Percentiles rank a stretch among this genome's conserved stretches.
phyloP scores from a whole-genome alignment of 2,329 filamentous ascomycete species.

The Paecilomyces fulvus region DNA sequence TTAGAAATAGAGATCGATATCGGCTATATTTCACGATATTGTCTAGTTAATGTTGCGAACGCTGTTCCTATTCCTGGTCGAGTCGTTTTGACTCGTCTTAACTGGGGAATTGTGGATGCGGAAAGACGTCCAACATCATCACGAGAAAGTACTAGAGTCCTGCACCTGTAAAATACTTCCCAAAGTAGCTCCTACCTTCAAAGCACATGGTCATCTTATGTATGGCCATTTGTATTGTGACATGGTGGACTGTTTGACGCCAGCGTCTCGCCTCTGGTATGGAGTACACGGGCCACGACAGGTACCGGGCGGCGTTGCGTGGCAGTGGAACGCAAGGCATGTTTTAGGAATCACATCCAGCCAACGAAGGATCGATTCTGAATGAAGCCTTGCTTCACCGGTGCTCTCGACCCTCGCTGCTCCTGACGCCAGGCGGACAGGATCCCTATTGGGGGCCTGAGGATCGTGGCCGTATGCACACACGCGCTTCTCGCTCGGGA shows the following conservation, averaged over 20 bases:
- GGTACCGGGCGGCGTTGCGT: conserved; percentile 3
- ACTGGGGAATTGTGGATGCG: neutral
- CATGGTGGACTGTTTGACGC: neutral
- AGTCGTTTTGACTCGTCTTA: neutral
- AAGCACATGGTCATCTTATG: neutral
- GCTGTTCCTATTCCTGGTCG: neutral
- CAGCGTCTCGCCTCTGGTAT: neutral
- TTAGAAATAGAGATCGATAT: too few relatives aligned
- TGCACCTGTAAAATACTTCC: neutral
- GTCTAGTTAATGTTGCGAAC: neutral
- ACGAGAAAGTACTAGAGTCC: neutral
- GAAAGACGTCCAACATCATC: neutral
- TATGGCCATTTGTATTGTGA: neutral
- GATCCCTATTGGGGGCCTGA: neutral
- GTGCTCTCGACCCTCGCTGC: neutral
- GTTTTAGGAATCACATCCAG: neutral
- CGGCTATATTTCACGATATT: neutral
- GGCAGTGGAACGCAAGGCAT: conserved; percentile 3
- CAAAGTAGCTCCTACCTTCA: neutral
- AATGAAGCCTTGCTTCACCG: neutral
- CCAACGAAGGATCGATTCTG: neutral
- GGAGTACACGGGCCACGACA: neutral
- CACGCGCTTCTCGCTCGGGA: neutral
- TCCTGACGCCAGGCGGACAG: neutral
- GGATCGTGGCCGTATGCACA: neutral